A percentile compares a stretch with the other conserved stretches of the same genome.
These are phyloP conservation scores for Fusarium euwallaceae DNA, from an alignment of 2,329 filamentous ascomycete species.

Conservation along the genomic window DNA sequence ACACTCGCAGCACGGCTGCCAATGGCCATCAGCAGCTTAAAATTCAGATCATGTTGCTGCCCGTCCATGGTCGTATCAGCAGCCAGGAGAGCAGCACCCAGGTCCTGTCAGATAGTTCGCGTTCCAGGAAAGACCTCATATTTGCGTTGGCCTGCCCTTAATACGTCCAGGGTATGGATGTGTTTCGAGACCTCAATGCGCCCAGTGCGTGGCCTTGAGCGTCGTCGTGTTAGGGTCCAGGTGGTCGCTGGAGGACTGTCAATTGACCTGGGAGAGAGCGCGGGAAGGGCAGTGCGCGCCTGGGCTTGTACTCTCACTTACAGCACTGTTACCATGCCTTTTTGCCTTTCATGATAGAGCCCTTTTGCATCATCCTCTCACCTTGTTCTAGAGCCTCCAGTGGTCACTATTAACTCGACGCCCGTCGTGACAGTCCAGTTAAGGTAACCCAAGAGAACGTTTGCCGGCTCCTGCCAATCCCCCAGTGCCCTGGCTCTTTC, in stretches of 20 bases:
- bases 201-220: slow-evolving; percentile 17
- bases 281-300: background rate
- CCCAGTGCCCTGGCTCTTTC: slow-evolving; percentile 20
- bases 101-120: slow-evolving; percentile 6
- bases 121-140: slow-evolving; percentile 8
- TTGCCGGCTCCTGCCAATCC: slow-evolving; percentile 21
- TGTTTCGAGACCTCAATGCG: slow-evolving; percentile 17
- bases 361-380: slow-evolving; percentile 10
- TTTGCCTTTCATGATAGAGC: slow-evolving; percentile 13
- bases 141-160: slow-evolving; percentile 15
- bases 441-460: slow-evolving; percentile 36
- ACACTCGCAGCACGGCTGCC: slow-evolving; percentile 25
- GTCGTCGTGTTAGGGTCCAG: slow-evolving; percentile 24
- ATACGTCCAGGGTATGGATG: slow-evolving; percentile 23
- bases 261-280: background rate
- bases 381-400: background rate
- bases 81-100: background rate
- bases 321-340: background rate
- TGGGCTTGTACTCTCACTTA: background rate
- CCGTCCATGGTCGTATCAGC: background rate
- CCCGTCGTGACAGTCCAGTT: slow-evolving; percentile 34
- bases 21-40: slow-evolving; percentile 14
- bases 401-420: slow-evolving; percentile 6
- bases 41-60: slow-evolving; percentile 13
- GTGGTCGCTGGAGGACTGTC: background rate